phyloP scores from a whole-genome alignment of 2,329 filamentous ascomycete species.

The Diaporthe eres region DNA sequence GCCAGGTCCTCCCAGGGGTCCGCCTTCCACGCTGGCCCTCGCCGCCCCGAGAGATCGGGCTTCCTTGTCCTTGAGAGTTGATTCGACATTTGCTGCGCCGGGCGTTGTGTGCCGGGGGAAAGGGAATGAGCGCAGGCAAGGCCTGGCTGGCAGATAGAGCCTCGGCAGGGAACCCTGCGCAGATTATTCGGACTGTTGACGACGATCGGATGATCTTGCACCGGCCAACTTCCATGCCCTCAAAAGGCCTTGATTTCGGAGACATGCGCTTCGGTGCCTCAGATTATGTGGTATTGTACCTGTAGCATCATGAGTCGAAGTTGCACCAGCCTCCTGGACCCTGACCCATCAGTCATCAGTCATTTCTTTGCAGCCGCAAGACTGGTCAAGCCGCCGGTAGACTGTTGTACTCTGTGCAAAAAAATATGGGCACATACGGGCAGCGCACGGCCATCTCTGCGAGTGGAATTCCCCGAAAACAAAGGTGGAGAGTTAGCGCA shows the following conservation, averaged over 20 bases:
- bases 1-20: background rate
- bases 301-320: background rate
- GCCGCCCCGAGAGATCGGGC: background rate
- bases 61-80: background rate
- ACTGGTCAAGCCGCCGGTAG: background rate
- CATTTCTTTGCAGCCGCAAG: background rate
- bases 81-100: background rate
- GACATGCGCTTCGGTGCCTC: background rate
- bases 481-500: background rate
- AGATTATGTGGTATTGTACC: background rate
- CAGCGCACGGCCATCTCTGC: background rate
- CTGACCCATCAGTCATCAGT: background rate
- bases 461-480: slow-evolving; percentile 3
- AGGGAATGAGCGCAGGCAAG: background rate
- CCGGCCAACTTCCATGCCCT: slow-evolving; percentile 5
- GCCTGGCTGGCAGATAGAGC: background rate
- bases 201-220: slow-evolving; percentile 25
- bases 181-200: slow-evolving; percentile 22
- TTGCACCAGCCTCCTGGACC: background rate
- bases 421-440: background rate
- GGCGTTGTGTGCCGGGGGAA: too few species aligned
- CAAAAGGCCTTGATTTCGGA: background rate
- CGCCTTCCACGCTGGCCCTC: background rate
- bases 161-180: slow-evolving; percentile 27
- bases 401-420: background rate